Conservation (phyloP, 345 rosid genomes). For the Microthlaspi erraticum region DNA sequence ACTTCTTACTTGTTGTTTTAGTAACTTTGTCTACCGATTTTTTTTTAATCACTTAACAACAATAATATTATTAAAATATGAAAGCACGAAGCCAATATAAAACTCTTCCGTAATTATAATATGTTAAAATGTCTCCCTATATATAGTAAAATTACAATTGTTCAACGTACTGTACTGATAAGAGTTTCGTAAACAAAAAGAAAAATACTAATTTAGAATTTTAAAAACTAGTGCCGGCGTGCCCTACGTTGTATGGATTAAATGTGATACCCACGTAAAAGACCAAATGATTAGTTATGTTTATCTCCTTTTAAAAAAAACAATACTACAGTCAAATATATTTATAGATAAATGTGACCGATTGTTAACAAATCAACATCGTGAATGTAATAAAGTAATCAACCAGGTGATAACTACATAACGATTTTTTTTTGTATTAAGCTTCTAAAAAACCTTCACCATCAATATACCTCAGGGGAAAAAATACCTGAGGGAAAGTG, state of each 20-base stretch:
- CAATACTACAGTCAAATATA: background rate
- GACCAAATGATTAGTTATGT: constrained; percentile 46
- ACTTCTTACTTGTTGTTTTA: background rate
- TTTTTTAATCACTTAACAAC: background rate
- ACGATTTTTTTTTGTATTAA: too few relatives aligned
- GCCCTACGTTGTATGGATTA: constrained; percentile 39
- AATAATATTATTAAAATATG: background rate
- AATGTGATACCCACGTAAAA: constrained; percentile 48
- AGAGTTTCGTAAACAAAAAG: too few relatives aligned
- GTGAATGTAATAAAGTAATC: constrained; percentile 13
- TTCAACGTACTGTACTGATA: too few relatives aligned
- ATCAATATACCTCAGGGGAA: too few relatives aligned
- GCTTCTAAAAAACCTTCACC: too few relatives aligned
- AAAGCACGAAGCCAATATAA: background rate
- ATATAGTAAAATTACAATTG: too few relatives aligned
- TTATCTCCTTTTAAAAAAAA: constrained; percentile 14
- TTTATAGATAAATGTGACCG: background rate
- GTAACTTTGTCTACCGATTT: background rate
- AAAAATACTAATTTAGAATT: too few relatives aligned
- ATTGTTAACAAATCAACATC: constrained; percentile 13
- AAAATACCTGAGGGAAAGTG: too few relatives aligned
- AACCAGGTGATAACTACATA: constrained; percentile 22
- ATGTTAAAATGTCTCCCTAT: too few relatives aligned
- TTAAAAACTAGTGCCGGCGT: constrained; percentile 22
- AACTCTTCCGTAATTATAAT: too few relatives aligned